A percentile compares a stretch with the other conserved stretches of the same genome.
These are phyloP conservation scores for Kodamaea ohmeri DNA, from an alignment of 1,139 yeast species.

Conservation along the genomic window DNA sequence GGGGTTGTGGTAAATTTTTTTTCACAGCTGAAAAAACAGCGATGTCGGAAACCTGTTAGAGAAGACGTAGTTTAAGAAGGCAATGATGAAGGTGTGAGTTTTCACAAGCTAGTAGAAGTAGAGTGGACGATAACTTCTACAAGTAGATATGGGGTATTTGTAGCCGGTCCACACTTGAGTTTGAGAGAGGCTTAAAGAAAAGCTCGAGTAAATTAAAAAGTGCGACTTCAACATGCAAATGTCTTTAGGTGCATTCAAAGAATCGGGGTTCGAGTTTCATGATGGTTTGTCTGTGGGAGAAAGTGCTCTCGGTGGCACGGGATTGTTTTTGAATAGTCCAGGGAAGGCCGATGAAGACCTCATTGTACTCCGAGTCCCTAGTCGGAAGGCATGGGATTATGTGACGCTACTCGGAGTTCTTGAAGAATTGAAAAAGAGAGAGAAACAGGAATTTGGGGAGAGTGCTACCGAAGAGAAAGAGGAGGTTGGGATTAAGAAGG, in stretches of 20 bases:
- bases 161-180: no score
- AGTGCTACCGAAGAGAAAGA: background rate
- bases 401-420: constrained; percentile 28
- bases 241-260: no score
- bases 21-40: constrained; percentile 1
- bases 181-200: no score
- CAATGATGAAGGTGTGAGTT: no score
- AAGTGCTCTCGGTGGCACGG: constrained; percentile 36
- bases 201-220: no score
- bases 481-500: background rate
- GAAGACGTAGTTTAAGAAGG: no score
- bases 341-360: constrained; percentile 10
- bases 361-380: constrained; percentile 15
- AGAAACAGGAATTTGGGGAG: constrained; percentile 7
- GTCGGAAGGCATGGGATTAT: constrained; percentile 28
- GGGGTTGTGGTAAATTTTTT: constrained; percentile 8
- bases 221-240: background rate
- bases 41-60: background rate
- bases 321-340: constrained; percentile 23
- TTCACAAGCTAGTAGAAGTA: no score
- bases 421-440: constrained; percentile 21
- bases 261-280: constrained; percentile 16
- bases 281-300: constrained; percentile 20
- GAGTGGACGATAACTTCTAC: no score
- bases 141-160: no score